Evolutionary conservation across 1,139 yeast genomes (phyloP), one percentile per base, ranked within the genome.

Genomic region (Blastobotrys niveus): DNA sequence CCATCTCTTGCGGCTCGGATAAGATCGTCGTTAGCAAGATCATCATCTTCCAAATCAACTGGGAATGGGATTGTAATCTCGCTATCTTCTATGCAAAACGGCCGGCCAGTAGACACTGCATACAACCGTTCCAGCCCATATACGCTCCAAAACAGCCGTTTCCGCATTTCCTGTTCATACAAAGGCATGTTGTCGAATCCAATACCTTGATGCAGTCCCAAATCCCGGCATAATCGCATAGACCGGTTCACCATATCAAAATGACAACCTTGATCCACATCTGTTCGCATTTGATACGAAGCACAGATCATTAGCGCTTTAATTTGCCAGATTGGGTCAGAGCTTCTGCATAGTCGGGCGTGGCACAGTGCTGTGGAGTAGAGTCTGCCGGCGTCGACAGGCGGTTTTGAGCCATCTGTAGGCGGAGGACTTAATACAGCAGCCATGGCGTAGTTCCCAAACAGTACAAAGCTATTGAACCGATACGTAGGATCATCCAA

Each of bases 121-220:
- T 76, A 73, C 61, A 77, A 68, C 52, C 81, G 68, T 52, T 78
- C 83, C 29, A 76, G 53, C 18, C 74, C 57, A 54, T 77, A 78
- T 9, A 73, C 73, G 51, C 79, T 74, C 83, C 83, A 78, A 61
- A 79, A 78, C 20, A 75, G 60, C 49, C 82, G 67, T 59, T 75
- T 61, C 49, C 67, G 69, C 44, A 67, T 63, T 50, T 70, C 69
- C 37, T 61, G 58, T 25, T 61, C 66, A 37, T 63, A 60, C n/a
- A 61, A 54, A 6, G 55, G 32, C 26, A 56, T 35, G 2, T 36
- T 34, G 12, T 51, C 52, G 14, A 53, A 46, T 1, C 52, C 55
- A 6, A 36, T 42, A 5, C 50, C 55, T 38, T 46, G 40, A 44
- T 60, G 59, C 25, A 59, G 45, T 15, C 51, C 52, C 2, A 48